Evolutionary conservation across 306 rosid species (phyloP).

Genomic region (Sicyos edulis): DNA sequence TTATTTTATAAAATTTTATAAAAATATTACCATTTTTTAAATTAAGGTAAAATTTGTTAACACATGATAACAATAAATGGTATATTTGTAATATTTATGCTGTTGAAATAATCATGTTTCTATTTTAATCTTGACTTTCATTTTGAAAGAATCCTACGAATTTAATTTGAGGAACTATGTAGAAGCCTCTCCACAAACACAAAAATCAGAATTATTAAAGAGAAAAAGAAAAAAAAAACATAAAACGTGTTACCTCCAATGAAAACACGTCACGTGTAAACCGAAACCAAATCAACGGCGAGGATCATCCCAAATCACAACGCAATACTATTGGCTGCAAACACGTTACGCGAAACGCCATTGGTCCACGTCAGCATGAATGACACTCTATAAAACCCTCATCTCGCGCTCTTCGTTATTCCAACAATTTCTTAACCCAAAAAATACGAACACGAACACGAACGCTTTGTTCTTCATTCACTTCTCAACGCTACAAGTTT

Average conservation of each 20-base stretch:
- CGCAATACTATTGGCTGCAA: constrained; percentile 42
- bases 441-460: neutral
- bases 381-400: constrained; percentile 44
- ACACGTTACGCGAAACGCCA: constrained; percentile 5
- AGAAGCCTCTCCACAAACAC: neutral
- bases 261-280: neutral
- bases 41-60: too few relatives aligned
- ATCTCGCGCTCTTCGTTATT: neutral
- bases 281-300: constrained; percentile 32
- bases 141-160: too few relatives aligned
- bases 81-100: too few relatives aligned
- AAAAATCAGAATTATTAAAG: too few relatives aligned
- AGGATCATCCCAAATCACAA: constrained; percentile 47
- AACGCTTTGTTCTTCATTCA: neutral
- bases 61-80: too few relatives aligned
- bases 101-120: too few relatives aligned
- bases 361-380: constrained; percentile 72
- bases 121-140: too few relatives aligned
- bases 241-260: neutral
- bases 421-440: neutral
- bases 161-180: neutral
- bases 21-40: too few relatives aligned
- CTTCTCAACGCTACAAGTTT: constrained; percentile 2
- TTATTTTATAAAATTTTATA: too few relatives aligned
- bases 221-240: neutral